phyloP scores from a whole-genome alignment of 2,329 filamentous ascomycete genomes.

The Fusarium buharicum region DNA sequence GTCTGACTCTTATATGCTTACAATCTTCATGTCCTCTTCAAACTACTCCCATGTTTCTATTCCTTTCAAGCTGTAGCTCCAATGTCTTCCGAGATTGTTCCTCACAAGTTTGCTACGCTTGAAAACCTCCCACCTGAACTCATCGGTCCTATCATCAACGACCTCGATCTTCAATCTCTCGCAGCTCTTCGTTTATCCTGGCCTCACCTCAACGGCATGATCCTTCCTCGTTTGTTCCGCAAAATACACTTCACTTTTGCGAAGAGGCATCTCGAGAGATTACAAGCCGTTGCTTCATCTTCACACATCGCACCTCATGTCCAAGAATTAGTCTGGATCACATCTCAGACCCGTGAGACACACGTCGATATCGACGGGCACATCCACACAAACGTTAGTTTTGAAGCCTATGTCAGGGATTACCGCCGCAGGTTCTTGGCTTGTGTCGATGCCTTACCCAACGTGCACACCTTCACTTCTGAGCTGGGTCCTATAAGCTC shows the following conservation, averaged over 20 bases:
- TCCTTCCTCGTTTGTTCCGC: not conserved
- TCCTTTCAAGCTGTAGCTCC: not conserved
- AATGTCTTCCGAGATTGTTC: not conserved
- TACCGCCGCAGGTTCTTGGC: not conserved
- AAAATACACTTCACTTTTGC: not conserved
- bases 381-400: not conserved
- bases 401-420: not conserved
- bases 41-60: not conserved
- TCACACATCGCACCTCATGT: not conserved
- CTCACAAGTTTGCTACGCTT: not conserved
- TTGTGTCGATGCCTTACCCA: not conserved
- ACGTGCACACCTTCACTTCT: not conserved
- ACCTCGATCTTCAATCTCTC: not conserved
- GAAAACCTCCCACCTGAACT: not conserved
- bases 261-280: not conserved
- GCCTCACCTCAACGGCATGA: not conserved
- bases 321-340: slow-evolving; percentile 11
- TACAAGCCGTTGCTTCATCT: not conserved
- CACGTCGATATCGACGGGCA: not conserved
- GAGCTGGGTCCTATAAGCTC: not conserved
- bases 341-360: not conserved
- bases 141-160: not conserved
- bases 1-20: not conserved
- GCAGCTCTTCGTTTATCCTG: not conserved
- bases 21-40: not conserved